Evolutionary conservation across 352 stramenopile genomes (phyloP), one percentile per base, ranked within the genome.

Genomic region (Globisporangium heterothallicum): DNA sequence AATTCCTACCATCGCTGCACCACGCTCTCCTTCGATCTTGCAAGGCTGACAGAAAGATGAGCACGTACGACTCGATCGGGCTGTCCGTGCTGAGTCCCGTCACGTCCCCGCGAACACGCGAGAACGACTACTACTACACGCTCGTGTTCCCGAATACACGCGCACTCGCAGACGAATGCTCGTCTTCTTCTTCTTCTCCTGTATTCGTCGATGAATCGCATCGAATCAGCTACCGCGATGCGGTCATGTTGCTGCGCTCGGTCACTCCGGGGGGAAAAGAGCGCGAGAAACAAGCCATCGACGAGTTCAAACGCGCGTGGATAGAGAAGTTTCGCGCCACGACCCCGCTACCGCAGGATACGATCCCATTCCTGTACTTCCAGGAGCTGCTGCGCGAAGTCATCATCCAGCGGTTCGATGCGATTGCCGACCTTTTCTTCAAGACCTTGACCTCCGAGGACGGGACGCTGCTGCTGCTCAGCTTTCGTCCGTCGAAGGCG

Each of bases 351-450:
- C 25, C 56, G 10, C 54, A 64, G 24, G 81, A 92, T 48, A 72
- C 64, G 49, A 70, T 92, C 41, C 62, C 70, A 18, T 57, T 71
- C 21, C 42, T 68, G 8, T 74, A 68, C 29, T 70, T 92, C 49
- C 77, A 78, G 30, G 74, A 88, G 58, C 67, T 92, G 19, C 49
- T 92, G 56, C 76, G 77, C 2, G 66, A 86, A 41, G 66, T 92
- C 0, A 71, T 90, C 38, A 52, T 90, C 27, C 66, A 83, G 40
- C 74, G 81, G 19, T 83, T 92, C 51, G 66, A 80, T 36, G 56
- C 63, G 1, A 63, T 88, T 10, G 32, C 58, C 0, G 76, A 68
- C 7, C 62, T 92, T 10, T 66, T 64, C 34, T 30, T 81, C n/a
- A 42, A 56, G 27, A 70, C 72, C 0, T 51, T 38, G 6, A 29